A percentile compares a stretch with the other conserved stretches of the same genome.
Conservation (phyloP, 768 basidiomycete genomes). For the Hericium rajendrae region DNA sequence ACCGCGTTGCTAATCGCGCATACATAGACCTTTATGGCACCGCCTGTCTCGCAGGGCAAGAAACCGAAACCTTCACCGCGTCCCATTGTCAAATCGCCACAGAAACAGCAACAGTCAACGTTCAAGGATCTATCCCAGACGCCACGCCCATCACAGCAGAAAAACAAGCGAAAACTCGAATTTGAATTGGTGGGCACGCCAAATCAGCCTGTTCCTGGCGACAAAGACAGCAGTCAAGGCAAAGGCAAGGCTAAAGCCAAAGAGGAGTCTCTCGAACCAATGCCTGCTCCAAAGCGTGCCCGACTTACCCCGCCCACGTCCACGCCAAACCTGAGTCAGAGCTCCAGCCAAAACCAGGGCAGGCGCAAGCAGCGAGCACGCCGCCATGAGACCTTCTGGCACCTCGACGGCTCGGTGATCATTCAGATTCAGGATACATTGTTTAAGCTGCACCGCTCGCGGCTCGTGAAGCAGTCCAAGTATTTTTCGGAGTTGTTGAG, state of each 20-base stretch:
- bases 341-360: background rate
- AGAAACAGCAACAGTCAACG: background rate
- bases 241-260: background rate
- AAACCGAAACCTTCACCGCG: background rate
- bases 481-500: constrained; percentile 25
- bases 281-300: background rate
- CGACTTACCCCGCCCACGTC: background rate
- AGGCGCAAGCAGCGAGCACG: background rate
- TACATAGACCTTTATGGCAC: background rate
- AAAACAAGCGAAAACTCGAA: background rate
- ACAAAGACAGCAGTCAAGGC: background rate
- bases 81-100: background rate
- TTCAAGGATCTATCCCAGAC: background rate
- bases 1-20: too few species aligned
- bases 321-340: background rate
- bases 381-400: constrained; percentile 22
- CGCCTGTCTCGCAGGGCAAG: background rate
- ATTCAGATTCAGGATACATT: constrained; percentile 25
- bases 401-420: constrained; percentile 26
- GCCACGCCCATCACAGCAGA: background rate
- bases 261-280: background rate
- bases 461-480: constrained; percentile 21
- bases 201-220: background rate
- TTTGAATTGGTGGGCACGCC: background rate
- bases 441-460: constrained; percentile 28